These are phyloP conservation scores for Leccinum olivaceopallidum DNA, from an alignment of 768 basidiomycete species.

Conservation along the genomic window DNA sequence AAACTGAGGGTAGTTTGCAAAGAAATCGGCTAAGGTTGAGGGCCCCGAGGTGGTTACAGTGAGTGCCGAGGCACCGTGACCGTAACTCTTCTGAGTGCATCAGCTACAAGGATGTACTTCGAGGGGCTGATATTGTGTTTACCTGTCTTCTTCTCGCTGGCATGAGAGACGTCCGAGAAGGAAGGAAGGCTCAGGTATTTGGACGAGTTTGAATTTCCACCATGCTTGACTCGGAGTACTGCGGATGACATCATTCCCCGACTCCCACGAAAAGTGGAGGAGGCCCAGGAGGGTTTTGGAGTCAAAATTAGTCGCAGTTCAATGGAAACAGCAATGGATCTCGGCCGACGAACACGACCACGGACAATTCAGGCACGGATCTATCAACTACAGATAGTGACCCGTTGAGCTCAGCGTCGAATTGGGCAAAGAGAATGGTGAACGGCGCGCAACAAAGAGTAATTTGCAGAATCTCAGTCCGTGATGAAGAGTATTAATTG, in stretches of 20 bases:
- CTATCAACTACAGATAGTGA: background rate
- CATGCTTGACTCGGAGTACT: too few relatives aligned
- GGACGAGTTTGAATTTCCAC: background rate
- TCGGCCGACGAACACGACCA: background rate
- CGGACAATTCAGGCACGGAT: background rate
- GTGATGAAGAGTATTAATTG: background rate
- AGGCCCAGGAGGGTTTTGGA: too few relatives aligned
- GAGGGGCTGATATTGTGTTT: background rate
- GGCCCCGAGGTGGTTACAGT: background rate
- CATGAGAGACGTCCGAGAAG: background rate
- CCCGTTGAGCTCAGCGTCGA: constrained; percentile 7
- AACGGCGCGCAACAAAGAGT: constrained; percentile 13
- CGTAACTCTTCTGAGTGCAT: background rate
- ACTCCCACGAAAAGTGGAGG: too few relatives aligned
- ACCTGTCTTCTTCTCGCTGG: background rate
- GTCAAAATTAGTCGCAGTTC: background rate
- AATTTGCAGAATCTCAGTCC: constrained; percentile 5
- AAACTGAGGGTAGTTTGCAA: background rate
- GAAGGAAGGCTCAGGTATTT: background rate
- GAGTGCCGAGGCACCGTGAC: background rate
- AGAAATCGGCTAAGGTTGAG: background rate
- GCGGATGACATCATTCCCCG: too few relatives aligned
- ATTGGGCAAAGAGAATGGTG: constrained; percentile 22
- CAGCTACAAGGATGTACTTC: background rate
- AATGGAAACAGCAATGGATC: background rate